phyloP scores from a whole-genome alignment of 2,329 filamentous ascomycete species.

The Penicillium sp. region DNA sequence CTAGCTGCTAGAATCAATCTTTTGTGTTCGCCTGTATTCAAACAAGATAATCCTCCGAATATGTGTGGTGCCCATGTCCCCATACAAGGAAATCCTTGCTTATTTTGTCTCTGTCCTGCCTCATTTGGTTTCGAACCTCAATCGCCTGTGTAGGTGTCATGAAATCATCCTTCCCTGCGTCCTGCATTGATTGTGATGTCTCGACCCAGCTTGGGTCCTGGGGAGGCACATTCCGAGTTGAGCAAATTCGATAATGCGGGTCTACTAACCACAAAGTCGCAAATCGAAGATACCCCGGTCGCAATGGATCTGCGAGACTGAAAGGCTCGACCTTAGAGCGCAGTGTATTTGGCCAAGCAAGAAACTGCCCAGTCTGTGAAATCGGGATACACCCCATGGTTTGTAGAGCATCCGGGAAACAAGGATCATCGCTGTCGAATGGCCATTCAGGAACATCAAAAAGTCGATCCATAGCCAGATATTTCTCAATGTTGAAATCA shows the following conservation, averaged over 20 bases:
- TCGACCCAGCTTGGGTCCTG: neutral
- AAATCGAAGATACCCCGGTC: neutral
- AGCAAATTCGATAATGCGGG: neutral
- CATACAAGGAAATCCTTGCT: neutral
- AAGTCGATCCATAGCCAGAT: neutral
- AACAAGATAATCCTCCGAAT: neutral
- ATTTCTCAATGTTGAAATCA: neutral
- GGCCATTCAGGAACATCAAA: neutral
- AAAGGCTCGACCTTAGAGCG: neutral
- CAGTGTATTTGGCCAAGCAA: neutral
- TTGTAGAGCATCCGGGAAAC: neutral
- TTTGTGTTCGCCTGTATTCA: neutral
- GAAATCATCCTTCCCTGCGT: neutral
- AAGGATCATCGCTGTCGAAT: neutral
- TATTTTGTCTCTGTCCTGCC: neutral
- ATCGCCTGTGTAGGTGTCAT: neutral
- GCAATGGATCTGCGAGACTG: neutral
- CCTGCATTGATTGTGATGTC: neutral
- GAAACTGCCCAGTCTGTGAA: neutral
- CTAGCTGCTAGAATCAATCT: neutral
- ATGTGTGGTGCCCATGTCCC: neutral
- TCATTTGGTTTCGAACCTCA: neutral
- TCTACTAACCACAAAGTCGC: neutral
- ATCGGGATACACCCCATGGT: neutral
- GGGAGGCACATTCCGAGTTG: neutral